Evolutionary conservation across 2,329 filamentous ascomycete species (phyloP), one percentile per base, ranked within the genome.

Genomic region (Fonsecaea pugnacius): DNA sequence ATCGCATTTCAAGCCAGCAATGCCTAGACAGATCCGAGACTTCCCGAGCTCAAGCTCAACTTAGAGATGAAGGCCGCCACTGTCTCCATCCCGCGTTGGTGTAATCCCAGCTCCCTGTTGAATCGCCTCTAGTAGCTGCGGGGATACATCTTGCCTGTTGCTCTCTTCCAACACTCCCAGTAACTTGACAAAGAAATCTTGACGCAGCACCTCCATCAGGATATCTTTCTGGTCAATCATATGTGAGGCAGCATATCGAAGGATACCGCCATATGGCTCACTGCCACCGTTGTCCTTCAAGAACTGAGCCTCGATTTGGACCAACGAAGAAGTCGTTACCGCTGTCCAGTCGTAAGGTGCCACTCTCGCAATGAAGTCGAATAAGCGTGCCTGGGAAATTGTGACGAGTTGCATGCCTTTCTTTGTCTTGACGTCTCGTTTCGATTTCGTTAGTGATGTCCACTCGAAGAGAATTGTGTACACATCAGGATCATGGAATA

Each of bases 401-500:
- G 86, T 86, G 68, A 58, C 79, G 79, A 69, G 82, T 83, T 67
- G 76, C 80, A 16, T 84, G 71, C 56, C 75, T 73, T 35, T 70
- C 73, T 32, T 78, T 71, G 33, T 75, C 67, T n/a, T 75, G 75
- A 48, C 82, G 74, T 66, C 81, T 52, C 69, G 69, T 33, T 83
- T 70, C 83, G 87, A 58, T 27, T 55, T 61, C 21, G 43, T 27
- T 18, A 70, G 60, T 18, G 70, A 69, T 82, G 77, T 33, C 82
- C 80, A 74, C 24, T 67, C 64, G 52, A 86, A 89, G 35, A 88
- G 77, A 7, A 82, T 75, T 1, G 77, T 78, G 69, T 87, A 87
- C 6, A 88, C 80, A 70, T 87, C 81, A 63, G 79, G 81, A 67
- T 89, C 87, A 2, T 80, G 79, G 70, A 89, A 88, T 0, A 89